Conservation (phyloP, 2,329 filamentous ascomycete genomes). For the Sphaerostilbella broomeana region DNA sequence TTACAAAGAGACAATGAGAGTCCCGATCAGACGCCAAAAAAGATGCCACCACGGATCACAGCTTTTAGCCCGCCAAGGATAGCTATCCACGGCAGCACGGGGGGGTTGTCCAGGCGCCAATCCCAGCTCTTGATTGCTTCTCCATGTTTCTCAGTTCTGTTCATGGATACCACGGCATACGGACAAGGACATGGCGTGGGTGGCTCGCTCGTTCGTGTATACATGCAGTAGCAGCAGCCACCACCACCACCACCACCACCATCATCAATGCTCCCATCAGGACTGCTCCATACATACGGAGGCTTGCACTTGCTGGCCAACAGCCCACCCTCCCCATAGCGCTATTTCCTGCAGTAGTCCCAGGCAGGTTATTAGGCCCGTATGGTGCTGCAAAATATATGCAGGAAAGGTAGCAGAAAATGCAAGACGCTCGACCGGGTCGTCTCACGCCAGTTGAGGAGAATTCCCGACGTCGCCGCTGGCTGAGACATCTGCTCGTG, state of each 20-base stretch:
- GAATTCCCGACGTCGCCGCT: no score
- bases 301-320: no score
- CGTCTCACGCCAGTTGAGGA: no score
- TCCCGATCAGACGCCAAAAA: neutral
- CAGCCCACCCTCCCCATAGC: conserved; percentile 12
- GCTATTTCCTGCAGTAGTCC: conserved; percentile 16
- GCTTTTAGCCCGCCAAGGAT: conserved; percentile 4
- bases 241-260: no score
- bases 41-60: neutral
- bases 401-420: no score
- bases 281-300: no score
- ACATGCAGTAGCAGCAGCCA: conserved; percentile 7
- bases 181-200: conserved; percentile 3
- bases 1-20: no score
- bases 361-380: conserved; percentile 13
- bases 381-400: conserved; percentile 5
- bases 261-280: no score
- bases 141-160: conserved; percentile 11
- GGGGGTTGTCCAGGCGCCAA: conserved; percentile 12
- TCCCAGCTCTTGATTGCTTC: conserved; percentile 9
- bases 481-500: no score
- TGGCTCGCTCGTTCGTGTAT: conserved; percentile 3
- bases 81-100: conserved; percentile 11
- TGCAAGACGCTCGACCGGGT: no score
- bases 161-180: conserved; percentile 9